Evolutionary conservation across 2,329 filamentous ascomycete genomes (phyloP).

Genomic region (Blumeriella jaapii): DNA sequence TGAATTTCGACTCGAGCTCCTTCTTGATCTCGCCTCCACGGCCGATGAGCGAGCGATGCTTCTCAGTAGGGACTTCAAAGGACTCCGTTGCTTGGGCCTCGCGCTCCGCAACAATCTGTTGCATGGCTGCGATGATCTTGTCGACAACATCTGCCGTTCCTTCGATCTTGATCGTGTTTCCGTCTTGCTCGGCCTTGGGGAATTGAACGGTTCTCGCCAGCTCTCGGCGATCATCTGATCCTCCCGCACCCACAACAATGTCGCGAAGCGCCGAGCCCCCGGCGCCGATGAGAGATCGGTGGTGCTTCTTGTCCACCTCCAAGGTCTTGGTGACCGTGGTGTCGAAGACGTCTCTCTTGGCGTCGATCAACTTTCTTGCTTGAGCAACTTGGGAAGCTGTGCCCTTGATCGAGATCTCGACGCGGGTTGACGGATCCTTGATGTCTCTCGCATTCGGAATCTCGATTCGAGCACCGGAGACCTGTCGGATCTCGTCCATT

Average conservation of each 20-base stretch:
- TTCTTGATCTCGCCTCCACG: slow-evolving; percentile 82
- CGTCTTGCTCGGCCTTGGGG: slow-evolving; percentile 75
- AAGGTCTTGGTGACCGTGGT: slow-evolving; percentile 76
- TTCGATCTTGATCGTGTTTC: slow-evolving; percentile 77
- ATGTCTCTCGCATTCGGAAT: slow-evolving; percentile 72
- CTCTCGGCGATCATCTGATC: slow-evolving; percentile 73
- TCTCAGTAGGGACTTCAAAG: slow-evolving; percentile 75
- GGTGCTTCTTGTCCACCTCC: slow-evolving; percentile 89
- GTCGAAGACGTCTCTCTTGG: slow-evolving; percentile 79
- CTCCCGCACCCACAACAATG: slow-evolving; percentile 79
- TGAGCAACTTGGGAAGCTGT: slow-evolving; percentile 84
- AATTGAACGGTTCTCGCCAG: slow-evolving; percentile 89
- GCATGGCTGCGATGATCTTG: slow-evolving; percentile 73
- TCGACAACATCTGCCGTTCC: slow-evolving; percentile 76
- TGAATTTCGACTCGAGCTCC: slow-evolving; percentile 75
- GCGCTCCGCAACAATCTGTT: slow-evolving; percentile 70
- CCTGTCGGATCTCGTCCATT: slow-evolving; percentile 78
- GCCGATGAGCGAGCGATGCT: slow-evolving; percentile 85
- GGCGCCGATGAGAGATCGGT: slow-evolving; percentile 78
- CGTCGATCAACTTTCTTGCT: slow-evolving; percentile 80
- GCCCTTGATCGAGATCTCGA: slow-evolving; percentile 85
- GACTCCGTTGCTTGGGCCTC: slow-evolving; percentile 71
- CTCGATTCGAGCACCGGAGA: slow-evolving; percentile 81
- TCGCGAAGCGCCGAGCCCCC: slow-evolving; percentile 76
- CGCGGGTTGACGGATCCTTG: slow-evolving; percentile 51